These are phyloP conservation scores for Entomortierella parvispora DNA, from an alignment of 192 early-diverging fungal species.

Conservation along the genomic window DNA sequence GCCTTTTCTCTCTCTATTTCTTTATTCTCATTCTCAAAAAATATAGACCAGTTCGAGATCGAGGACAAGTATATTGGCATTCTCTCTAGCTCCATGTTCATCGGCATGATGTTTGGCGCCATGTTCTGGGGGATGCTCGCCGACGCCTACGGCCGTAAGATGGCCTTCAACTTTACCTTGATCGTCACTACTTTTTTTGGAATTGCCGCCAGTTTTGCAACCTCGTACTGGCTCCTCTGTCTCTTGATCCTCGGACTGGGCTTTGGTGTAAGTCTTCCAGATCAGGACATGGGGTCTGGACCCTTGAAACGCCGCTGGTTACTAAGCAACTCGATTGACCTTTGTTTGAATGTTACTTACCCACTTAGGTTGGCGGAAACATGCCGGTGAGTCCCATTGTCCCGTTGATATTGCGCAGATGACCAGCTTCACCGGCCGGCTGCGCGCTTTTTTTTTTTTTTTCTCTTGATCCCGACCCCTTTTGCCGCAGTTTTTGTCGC, in stretches of 20 bases:
- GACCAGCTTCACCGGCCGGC: neutral
- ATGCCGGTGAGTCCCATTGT: constrained; percentile 34
- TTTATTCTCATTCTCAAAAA: constrained; percentile 5
- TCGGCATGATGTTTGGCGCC: constrained; percentile 86
- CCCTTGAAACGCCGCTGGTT: too few species aligned
- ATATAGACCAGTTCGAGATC: constrained; percentile 71
- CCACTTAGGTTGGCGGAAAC: constrained; percentile 70
- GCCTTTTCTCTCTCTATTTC: neutral
- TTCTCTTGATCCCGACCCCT: neutral
- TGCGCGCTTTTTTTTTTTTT: neutral
- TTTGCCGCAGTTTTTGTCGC: too few species aligned
- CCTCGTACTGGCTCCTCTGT: constrained; percentile 71
- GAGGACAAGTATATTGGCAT: constrained; percentile 72
- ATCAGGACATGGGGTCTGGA: neutral
- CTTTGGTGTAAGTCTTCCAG: constrained; percentile 71
- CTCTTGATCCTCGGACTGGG: constrained; percentile 73
- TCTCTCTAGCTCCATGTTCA: constrained; percentile 74
- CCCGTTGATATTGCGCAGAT: neutral
- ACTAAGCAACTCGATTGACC: neutral
- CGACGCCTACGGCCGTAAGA: constrained; percentile 77
- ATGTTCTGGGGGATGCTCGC: constrained; percentile 83
- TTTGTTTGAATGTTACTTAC: too few species aligned
- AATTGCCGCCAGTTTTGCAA: constrained; percentile 70
- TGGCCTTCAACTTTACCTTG: constrained; percentile 82
- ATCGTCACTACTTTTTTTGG: constrained; percentile 78